A percentile compares a stretch with the other conserved stretches of the same genome.
These are phyloP conservation scores for Dryas drummondii DNA, from an alignment of 306 rosid species.

Conservation along the genomic window DNA sequence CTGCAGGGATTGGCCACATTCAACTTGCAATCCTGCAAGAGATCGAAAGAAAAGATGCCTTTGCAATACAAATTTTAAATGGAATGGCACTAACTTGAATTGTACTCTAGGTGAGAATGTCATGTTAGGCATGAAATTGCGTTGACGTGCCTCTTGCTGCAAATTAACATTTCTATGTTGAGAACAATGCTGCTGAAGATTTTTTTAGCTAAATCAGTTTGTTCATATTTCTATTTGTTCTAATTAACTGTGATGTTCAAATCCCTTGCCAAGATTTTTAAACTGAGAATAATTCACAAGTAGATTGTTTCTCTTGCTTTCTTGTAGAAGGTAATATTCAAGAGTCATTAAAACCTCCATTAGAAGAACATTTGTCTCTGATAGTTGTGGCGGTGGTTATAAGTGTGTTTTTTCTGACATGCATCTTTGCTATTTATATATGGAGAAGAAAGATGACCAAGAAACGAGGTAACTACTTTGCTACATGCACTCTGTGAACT, in stretches of 20 bases:
- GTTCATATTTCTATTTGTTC: neutral
- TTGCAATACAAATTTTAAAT: constrained; percentile 35
- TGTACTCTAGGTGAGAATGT: constrained; percentile 47
- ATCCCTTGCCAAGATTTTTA: neutral
- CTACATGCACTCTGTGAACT: neutral
- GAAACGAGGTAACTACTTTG: constrained; percentile 40
- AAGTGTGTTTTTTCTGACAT: constrained; percentile 32
- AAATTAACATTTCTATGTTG: neutral
- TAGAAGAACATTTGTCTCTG: constrained; percentile 14
- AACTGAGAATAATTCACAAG: neutral
- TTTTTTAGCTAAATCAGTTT: neutral
- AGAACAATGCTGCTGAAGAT: neutral
- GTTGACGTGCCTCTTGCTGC: neutral
- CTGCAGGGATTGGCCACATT: constrained; percentile 59
- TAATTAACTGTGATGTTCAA: neutral
- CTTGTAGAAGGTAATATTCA: neutral
- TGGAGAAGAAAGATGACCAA: constrained; percentile 38
- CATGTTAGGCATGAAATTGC: neutral
- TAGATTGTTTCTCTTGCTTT: neutral
- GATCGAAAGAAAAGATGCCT: constrained; percentile 47
- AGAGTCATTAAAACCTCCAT: neutral
- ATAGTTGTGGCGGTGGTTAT: constrained; percentile 30
- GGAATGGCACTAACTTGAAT: constrained; percentile 43
- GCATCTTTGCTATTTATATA: constrained; percentile 31
- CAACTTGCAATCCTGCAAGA: constrained; percentile 44